Evolutionary conservation across 73 alveolate species (phyloP).

Genomic region (Uronychia binucleata): DNA sequence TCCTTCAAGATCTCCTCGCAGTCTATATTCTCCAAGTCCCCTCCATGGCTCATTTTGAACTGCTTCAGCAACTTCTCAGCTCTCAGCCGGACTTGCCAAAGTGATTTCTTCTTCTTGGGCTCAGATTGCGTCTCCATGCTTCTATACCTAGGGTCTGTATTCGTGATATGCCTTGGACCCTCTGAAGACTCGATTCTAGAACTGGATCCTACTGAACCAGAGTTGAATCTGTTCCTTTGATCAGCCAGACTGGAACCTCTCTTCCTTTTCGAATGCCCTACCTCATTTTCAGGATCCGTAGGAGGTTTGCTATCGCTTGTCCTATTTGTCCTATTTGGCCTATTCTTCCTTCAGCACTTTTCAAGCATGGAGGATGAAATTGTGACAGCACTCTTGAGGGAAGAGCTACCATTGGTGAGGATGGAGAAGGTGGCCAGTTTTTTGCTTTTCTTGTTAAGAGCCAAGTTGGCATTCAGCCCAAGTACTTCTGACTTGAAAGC

Average conservation of each 20-base stretch:
- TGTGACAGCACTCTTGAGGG: no score
- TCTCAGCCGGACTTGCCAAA: not conserved
- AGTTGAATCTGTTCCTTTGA: not conserved
- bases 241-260: not conserved
- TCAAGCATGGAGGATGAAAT: not conserved
- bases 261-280: not conserved
- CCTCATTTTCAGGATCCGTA: not conserved
- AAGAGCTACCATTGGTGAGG: not conserved
- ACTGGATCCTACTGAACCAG: not conserved
- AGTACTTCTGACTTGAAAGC: slow-evolving; percentile 10
- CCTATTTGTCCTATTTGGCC: not conserved
- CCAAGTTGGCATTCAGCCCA: not conserved
- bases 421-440: not conserved
- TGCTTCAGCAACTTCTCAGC: not conserved
- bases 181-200: not conserved
- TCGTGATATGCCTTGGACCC: not conserved
- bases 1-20: not conserved
- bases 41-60: no score
- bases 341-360: not conserved
- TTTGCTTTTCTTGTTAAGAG: not conserved
- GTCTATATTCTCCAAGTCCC: not conserved
- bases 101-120: not conserved
- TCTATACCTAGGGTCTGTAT: no score
- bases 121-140: not conserved
- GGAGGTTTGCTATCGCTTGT: not conserved